phyloP scores from a whole-genome alignment of 192 early-diverging fungal genomes.

The Lunasporangiospora selenospora region DNA sequence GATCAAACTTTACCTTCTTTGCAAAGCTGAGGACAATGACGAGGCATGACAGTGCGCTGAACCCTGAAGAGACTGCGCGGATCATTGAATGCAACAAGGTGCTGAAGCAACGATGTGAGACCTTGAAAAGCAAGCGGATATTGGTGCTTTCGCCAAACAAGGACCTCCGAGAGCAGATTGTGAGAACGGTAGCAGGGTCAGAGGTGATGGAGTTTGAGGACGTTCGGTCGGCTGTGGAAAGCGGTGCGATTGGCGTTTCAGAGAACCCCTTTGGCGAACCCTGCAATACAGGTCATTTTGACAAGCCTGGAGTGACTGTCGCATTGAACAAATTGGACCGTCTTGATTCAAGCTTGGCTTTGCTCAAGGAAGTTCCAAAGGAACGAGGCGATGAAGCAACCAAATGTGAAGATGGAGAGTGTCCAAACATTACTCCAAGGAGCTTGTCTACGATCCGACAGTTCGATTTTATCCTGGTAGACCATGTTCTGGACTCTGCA shows the following conservation, averaged over 20 bases:
- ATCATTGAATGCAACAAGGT: conserved; percentile 23
- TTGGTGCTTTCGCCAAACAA: conserved; percentile 31
- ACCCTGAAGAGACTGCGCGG: conserved; percentile 18
- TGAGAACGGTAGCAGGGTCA: neutral
- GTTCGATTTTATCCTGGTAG: conserved; percentile 42
- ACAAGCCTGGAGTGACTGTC: too few relatives aligned
- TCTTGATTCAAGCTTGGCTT: too few relatives aligned
- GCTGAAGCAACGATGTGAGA: neutral
- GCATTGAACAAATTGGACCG: too few relatives aligned
- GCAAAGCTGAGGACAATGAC: conserved; percentile 26
- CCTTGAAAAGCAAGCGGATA: neutral
- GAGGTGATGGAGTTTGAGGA: conserved; percentile 24
- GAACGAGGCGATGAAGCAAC: too few relatives aligned
- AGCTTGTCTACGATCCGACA: too few relatives aligned
- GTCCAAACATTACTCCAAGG: too few relatives aligned
- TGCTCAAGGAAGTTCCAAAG: too few relatives aligned
- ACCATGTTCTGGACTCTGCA: conserved; percentile 38
- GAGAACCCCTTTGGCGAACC: too few relatives aligned
- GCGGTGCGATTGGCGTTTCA: too few relatives aligned
- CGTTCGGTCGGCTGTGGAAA: conserved; percentile 12
- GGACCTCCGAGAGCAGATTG: conserved; percentile 15
- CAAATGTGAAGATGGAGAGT: too few relatives aligned
- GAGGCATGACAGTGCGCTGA: conserved; percentile 9
- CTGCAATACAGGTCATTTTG: too few relatives aligned
- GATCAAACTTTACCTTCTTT: conserved; percentile 49